phyloP scores from a whole-genome alignment of 495 filamentous ascomycete species.

The Lasiosphaeria hispida region DNA sequence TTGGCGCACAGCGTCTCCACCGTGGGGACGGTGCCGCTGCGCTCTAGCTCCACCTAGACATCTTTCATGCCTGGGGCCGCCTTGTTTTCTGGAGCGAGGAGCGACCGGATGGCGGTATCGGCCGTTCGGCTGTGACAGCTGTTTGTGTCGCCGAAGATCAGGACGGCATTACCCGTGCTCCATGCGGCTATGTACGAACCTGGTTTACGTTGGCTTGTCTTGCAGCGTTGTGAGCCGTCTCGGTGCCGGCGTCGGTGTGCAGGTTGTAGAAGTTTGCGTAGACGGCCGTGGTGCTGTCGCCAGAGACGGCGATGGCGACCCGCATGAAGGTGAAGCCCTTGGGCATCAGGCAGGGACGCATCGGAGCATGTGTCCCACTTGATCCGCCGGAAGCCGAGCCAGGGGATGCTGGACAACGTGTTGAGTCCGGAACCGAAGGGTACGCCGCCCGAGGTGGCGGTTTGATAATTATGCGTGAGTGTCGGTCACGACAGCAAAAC shows the following conservation, averaged over 20 bases:
- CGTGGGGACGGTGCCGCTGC: conserved; percentile 43
- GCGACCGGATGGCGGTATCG: conserved; percentile 45
- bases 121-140: conserved; percentile 52
- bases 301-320: conserved; percentile 16
- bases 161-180: conserved; percentile 55
- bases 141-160: conserved; percentile 61
- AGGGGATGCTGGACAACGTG: conserved; percentile 55
- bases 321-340: conserved; percentile 66
- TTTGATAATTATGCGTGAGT: no score
- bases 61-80: conserved; percentile 40
- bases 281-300: conserved; percentile 26
- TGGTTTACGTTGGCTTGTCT: conserved; percentile 56
- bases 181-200: conserved; percentile 52
- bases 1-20: conserved; percentile 48
- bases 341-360: conserved; percentile 57
- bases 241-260: conserved; percentile 59
- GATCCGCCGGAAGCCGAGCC: conserved; percentile 52
- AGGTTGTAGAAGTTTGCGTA: conserved; percentile 62
- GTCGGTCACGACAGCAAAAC: background rate
- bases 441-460: conserved; percentile 59
- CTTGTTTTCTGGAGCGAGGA: conserved; percentile 41
- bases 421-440: conserved; percentile 61
- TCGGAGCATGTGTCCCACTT: conserved; percentile 59
- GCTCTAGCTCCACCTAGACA: conserved; percentile 51
- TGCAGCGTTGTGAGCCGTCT: conserved; percentile 46